Evolutionary conservation across 495 filamentous ascomycete genomes (phyloP).

Genomic region (Cairneyella variabilis): DNA sequence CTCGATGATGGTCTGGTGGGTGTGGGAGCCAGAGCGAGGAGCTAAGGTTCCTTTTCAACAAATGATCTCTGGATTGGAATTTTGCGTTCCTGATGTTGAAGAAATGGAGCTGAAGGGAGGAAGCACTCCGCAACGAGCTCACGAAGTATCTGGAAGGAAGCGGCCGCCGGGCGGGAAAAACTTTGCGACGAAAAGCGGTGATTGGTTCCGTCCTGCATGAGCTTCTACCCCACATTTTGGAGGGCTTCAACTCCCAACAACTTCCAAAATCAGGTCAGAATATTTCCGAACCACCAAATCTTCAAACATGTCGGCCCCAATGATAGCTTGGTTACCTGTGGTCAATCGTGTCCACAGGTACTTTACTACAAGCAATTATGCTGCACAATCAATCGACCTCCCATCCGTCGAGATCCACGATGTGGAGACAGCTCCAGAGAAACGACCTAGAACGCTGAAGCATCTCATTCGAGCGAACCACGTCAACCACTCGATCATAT

Average conservation of each 20-base stretch:
- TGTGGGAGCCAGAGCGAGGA: too few species aligned
- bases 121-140: too few species aligned
- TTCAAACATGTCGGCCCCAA: constrained; percentile 33
- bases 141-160: too few species aligned
- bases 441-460: constrained; percentile 77
- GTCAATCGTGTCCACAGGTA: constrained; percentile 37
- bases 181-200: too few species aligned
- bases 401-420: constrained; percentile 68
- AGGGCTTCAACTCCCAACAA: constrained; percentile 2
- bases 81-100: too few species aligned
- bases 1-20: too few species aligned
- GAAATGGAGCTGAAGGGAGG: too few species aligned
- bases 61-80: too few species aligned
- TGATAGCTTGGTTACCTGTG: constrained; percentile 46
- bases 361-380: constrained; percentile 21
- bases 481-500: constrained; percentile 80
- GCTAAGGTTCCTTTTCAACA: too few species aligned
- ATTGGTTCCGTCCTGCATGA: too few species aligned
- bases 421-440: constrained; percentile 74
- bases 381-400: constrained; percentile 52
- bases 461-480: constrained; percentile 90
- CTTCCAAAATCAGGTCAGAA: constrained; percentile 15
- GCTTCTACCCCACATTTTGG: constrained; percentile 13
- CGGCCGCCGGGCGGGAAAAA: too few species aligned
- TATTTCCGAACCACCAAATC: neutral